Evolutionary conservation across 305 asterid genomes (phyloP).

Genomic region (Ilex paraguariensis): DNA sequence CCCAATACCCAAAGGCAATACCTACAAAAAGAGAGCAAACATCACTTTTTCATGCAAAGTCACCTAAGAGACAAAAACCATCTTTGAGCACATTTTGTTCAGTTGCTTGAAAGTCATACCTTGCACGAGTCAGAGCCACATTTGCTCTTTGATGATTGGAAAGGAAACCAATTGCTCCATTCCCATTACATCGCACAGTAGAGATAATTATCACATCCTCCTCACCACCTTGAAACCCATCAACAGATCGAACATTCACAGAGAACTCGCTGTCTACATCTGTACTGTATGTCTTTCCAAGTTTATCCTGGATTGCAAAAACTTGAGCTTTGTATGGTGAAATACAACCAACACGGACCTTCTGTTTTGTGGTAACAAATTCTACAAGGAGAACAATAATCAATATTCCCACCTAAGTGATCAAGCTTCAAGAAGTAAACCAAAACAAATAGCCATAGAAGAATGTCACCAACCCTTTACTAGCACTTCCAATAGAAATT

Average conservation of each 20-base stretch:
- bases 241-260: slow-evolving; percentile 58
- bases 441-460: not conserved
- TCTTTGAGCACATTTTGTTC: not conserved
- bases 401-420: not conserved
- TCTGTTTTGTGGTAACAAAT: slow-evolving; percentile 26
- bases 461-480: no score
- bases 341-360: slow-evolving; percentile 59
- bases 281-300: slow-evolving; percentile 46
- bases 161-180: slow-evolving; percentile 63
- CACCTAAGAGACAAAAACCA: not conserved
- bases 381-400: slow-evolving; percentile 24
- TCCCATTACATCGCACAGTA: slow-evolving; percentile 58
- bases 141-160: slow-evolving; percentile 51
- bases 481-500: no score
- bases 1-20: slow-evolving; percentile 20
- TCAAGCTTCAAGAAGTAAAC: slow-evolving; percentile 1
- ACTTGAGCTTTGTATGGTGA: slow-evolving; percentile 85
- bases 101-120: slow-evolving; percentile 23
- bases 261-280: slow-evolving; percentile 46
- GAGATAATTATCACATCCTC: slow-evolving; percentile 71
- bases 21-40: slow-evolving; percentile 8
- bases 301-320: slow-evolving; percentile 50
- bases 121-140: slow-evolving; percentile 71
- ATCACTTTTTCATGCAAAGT: not conserved
- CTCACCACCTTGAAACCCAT: slow-evolving; percentile 91